phyloP scores from a whole-genome alignment of 2,329 filamentous ascomycete species.

The Emmonsiellopsis sp. region DNA sequence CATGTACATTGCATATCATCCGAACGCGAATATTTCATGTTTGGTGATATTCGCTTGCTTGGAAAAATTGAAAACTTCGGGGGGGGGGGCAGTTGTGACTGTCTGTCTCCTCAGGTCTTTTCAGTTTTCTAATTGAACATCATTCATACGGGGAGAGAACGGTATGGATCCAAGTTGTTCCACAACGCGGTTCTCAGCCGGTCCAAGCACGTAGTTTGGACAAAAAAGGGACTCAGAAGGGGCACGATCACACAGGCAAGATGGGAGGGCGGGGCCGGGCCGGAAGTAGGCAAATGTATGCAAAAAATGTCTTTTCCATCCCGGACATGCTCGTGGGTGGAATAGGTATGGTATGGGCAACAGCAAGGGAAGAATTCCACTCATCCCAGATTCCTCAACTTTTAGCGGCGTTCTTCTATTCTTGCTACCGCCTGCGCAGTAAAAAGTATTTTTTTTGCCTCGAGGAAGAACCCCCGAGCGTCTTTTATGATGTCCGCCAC shows the following conservation, averaged over 20 bases:
- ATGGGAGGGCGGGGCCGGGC: no score
- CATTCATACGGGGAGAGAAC: slow-evolving; percentile 19
- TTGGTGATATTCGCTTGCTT: not conserved
- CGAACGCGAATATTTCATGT: not conserved
- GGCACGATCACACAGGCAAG: no score
- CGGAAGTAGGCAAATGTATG: no score
- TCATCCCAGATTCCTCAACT: no score
- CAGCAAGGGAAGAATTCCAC: no score
- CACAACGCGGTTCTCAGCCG: not conserved
- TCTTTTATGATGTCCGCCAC: slow-evolving; percentile 24
- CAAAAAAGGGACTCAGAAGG: not conserved
- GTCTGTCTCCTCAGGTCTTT: slow-evolving; percentile 35
- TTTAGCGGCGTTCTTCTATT: no score
- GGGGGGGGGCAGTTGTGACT: not conserved
- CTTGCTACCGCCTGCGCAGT: no score
- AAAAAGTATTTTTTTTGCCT: no score
- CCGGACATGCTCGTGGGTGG: no score
- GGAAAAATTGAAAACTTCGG: not conserved
- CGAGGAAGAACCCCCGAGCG: not conserved
- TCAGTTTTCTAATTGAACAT: slow-evolving; percentile 33
- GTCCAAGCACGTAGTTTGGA: not conserved
- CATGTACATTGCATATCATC: not conserved
- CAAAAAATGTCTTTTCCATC: no score
- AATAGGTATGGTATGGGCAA: no score
- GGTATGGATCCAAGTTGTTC: not conserved